Evolutionary conservation across 768 basidiomycete genomes (phyloP).

Genomic region (Podaxis sp.): DNA sequence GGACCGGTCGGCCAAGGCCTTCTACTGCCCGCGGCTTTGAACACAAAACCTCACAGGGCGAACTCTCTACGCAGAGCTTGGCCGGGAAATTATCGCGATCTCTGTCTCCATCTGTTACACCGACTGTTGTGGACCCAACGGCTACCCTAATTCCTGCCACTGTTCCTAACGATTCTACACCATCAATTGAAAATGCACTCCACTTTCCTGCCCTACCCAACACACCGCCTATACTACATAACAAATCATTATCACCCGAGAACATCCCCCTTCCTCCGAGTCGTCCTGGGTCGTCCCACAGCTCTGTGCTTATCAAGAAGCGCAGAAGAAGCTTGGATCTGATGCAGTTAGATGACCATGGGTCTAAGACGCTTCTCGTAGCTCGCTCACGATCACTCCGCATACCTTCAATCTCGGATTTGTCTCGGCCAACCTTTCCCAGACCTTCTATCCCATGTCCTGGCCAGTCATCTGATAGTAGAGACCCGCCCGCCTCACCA

Average conservation of each 20-base stretch:
- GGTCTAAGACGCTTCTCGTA: not conserved
- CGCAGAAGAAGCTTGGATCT: slow-evolving; percentile 17
- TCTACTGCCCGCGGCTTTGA: not conserved
- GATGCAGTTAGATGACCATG: not conserved
- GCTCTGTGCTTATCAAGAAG: slow-evolving; percentile 3
- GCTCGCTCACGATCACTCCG: slow-evolving; percentile 6
- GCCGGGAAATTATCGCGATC: not conserved
- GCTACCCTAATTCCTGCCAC: not conserved
- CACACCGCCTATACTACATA: not conserved
- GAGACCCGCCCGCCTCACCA: slow-evolving; percentile 10
- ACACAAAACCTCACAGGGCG: not conserved
- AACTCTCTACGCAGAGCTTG: not conserved
- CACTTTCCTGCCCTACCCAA: not conserved
- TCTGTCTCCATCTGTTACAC: not conserved
- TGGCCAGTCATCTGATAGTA: not conserved
- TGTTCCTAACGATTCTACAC: not conserved
- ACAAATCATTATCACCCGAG: not conserved
- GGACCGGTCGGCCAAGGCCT: not conserved
- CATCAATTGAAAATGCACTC: not conserved
- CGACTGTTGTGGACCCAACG: not conserved
- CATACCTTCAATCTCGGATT: not conserved
- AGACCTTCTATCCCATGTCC: not conserved
- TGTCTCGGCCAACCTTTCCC: slow-evolving; percentile 2
- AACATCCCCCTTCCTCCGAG: slow-evolving; percentile 1
- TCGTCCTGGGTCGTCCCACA: slow-evolving; percentile 4